Evolutionary conservation across 1,284 basidiomycete genomes (phyloP), one percentile per base, ranked within the genome.

Genomic region (Ganoderma multipileum): DNA sequence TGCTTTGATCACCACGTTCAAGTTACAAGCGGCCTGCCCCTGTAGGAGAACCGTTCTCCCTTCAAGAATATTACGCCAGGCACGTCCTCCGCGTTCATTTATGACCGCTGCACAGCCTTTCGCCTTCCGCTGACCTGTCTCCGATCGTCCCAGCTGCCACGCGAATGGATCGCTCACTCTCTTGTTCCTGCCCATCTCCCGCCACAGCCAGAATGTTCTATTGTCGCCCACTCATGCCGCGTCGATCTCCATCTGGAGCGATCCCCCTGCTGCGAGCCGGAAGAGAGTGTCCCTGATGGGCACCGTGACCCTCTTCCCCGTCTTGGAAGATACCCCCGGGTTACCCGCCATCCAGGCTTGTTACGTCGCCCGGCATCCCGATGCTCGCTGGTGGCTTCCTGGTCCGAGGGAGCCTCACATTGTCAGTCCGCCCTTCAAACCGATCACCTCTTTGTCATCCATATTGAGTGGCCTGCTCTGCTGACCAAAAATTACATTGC

Each of bases 181-280:
- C 61, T 80, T 91, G 54, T 84, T 90, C 71, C 81, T 91, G 72
- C 90, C 90, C 18, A 89, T 91, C 73, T 89, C 89, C 23, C 84
- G 85, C 38, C 87, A 89, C 71, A 85, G 84, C 68, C 82, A 82
- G 72, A 91, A 91, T 76, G 84, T 91, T 65, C 74, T 87, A 8
- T 78, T 78, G 30, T 81, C 84, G 20, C 76, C 80, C 30, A 71
- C 76, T 5, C 83, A 84, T 66, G 73, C 81, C 23, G 88, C 87
- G 20, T 87, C 88, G 3, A 84, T 91, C 71, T 86, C 88, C 12
- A 78, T 90, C 39, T 80, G 81, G 70, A 82, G 81, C 54, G 80
- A 80, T n/a, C 77, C 76, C 14, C 85, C 85, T 8, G 79, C 81
- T 5, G 81, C 85, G 65, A 80, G 79, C 73, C 70, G 77, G 64